phyloP scores from a whole-genome alignment of 78 protist genomes.

The Salpingoeca rosetta region DNA sequence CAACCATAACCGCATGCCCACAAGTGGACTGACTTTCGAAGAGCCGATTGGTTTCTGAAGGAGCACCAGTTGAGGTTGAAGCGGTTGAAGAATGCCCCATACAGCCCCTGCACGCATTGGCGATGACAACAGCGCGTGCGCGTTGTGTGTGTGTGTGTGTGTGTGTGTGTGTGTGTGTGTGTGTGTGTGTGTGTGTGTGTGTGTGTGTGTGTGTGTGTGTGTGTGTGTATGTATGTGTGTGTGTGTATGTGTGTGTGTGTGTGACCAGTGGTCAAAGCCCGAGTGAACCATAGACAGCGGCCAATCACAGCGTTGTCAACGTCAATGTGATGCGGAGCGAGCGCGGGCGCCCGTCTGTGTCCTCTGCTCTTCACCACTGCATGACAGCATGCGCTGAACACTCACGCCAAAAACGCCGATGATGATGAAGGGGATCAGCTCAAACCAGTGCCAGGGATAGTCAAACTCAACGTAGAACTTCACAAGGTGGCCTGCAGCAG shows the following conservation, averaged over 20 bases:
- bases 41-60: too few species aligned
- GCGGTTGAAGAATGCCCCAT: background rate
- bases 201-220: background rate
- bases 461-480: slow-evolving; percentile 25
- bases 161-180: too few species aligned
- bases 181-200: background rate
- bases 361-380: too few species aligned
- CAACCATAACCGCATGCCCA: too few species aligned
- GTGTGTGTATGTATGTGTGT: background rate
- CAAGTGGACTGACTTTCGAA: too few species aligned
- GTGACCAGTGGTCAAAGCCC: background rate
- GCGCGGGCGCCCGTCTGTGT: too few species aligned
- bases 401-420: slow-evolving; percentile 37
- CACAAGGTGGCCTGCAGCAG: slow-evolving; percentile 4
- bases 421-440: slow-evolving; percentile 22
- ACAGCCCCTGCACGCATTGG: background rate
- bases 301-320: too few species aligned
- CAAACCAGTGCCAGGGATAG: slow-evolving; percentile 32
- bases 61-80: background rate
- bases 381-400: too few species aligned
- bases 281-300: too few species aligned
- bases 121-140: too few species aligned
- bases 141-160: too few species aligned
- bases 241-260: background rate
- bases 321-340: too few species aligned